Evolutionary conservation across 2,329 filamentous ascomycete genomes (phyloP).

Genomic region (Colletotrichum sp.): DNA sequence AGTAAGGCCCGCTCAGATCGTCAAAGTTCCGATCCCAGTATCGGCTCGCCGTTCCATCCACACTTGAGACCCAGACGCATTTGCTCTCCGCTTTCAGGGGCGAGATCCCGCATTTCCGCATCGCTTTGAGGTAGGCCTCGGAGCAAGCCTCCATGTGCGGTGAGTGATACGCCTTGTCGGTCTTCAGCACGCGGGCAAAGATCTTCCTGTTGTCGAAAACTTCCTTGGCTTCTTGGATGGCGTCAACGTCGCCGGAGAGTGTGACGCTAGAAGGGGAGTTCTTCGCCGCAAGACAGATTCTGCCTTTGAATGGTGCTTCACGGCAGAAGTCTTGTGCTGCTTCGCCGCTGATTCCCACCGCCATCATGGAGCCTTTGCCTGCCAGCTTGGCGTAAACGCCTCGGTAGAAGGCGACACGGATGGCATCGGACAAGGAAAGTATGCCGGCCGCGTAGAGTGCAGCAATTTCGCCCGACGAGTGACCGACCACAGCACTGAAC

Average conservation of each 20-base stretch:
- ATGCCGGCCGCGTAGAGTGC: constrained; percentile 45
- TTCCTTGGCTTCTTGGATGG: constrained; percentile 30
- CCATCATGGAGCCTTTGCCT: constrained; percentile 56
- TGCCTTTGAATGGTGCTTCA: constrained; percentile 15
- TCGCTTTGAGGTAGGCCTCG: constrained; percentile 22
- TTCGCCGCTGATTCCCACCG: constrained; percentile 51
- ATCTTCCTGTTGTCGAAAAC: constrained; percentile 16
- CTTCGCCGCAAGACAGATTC: constrained; percentile 40
- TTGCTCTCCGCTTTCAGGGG: not conserved
- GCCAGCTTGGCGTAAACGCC: constrained; percentile 29
- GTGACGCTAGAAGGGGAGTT: constrained; percentile 60
- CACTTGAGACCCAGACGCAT: not conserved
- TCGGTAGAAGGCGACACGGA: constrained; percentile 42
- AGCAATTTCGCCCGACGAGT: constrained; percentile 49
- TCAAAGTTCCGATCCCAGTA: not conserved
- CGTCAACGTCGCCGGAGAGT: constrained; percentile 36
- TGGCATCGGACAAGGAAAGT: constrained; percentile 37
- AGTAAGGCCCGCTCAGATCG: not conserved
- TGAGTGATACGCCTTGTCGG: constrained; percentile 24
- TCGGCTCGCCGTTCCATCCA: not conserved
- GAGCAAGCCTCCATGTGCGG: constrained; percentile 23
- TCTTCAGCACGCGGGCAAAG: constrained; percentile 19
- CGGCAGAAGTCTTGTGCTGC: constrained; percentile 35
- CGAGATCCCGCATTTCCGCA: not conserved
- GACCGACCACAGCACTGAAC: constrained; percentile 41